These are phyloP conservation scores for Nothophoma quercina DNA, from an alignment of 2,329 filamentous ascomycete species.

Conservation along the genomic window DNA sequence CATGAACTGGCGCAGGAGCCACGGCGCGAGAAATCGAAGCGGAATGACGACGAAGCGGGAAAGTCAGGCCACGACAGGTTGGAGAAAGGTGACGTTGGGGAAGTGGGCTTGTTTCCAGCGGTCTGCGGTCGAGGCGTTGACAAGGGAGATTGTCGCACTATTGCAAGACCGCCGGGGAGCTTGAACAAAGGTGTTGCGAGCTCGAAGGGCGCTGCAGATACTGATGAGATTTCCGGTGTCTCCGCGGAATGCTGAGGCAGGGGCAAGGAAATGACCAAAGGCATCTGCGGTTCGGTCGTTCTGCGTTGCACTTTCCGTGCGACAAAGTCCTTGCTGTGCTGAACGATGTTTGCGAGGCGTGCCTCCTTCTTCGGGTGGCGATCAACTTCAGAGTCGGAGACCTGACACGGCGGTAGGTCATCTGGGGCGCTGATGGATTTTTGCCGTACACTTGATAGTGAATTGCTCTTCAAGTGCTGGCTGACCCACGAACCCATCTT, in stretches of 20 bases:
- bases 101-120: too few species aligned
- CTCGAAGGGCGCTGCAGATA: constrained; percentile 12
- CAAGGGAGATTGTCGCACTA: constrained; percentile 25
- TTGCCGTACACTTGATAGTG: not conserved
- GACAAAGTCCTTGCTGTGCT: constrained; percentile 4
- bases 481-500: constrained; percentile 18
- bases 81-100: not conserved
- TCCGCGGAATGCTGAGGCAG: not conserved
- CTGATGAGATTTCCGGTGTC: not conserved
- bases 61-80: constrained; percentile 7
- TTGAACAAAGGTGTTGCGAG: constrained; percentile 26
- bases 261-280: constrained; percentile 1
- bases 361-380: not conserved
- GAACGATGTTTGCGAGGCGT: not conserved
- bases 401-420: not conserved
- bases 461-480: not conserved
- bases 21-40: not conserved
- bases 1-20: not conserved
- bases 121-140: not conserved
- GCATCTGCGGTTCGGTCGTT: not conserved
- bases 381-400: not conserved
- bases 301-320: constrained; percentile 1
- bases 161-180: constrained; percentile 32
- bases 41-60: not conserved
- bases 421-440: not conserved